These are phyloP conservation scores for Chimonanthus salicifolius DNA, from an alignment of 164 flowering plant genomes.

Conservation along the genomic window DNA sequence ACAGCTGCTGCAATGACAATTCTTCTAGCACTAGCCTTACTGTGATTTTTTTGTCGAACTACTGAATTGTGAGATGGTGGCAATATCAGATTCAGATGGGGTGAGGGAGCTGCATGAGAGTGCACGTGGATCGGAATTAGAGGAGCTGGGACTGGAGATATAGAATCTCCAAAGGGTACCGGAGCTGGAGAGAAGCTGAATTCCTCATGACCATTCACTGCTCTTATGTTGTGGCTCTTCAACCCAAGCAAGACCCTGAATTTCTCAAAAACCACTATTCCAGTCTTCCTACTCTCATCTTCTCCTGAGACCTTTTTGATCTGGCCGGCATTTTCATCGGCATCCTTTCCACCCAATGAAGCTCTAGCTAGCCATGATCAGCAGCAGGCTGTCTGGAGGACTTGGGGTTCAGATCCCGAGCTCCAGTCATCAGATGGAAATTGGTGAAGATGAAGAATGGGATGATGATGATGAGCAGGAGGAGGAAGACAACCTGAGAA, in stretches of 20 bases:
- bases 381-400: constrained; percentile 14
- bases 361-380: constrained; percentile 10
- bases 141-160: constrained; percentile 34
- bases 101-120: constrained; percentile 20
- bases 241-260: constrained; percentile 59
- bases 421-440: constrained; percentile 24
- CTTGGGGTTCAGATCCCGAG: constrained; percentile 15
- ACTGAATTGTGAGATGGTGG: constrained; percentile 15
- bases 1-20: constrained; percentile 41
- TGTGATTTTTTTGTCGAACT: constrained; percentile 14
- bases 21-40: constrained; percentile 20
- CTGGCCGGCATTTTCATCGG: constrained; percentile 8
- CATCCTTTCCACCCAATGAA: constrained; percentile 20
- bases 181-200: constrained; percentile 43
- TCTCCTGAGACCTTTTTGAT: constrained; percentile 44
- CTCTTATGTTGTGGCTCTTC: constrained; percentile 19
- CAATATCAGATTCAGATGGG: constrained; percentile 5
- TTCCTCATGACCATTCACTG: constrained; percentile 6
- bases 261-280: constrained; percentile 32
- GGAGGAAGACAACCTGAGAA: constrained; percentile 28
- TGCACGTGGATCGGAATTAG: constrained; percentile 23
- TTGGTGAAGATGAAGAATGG: constrained; percentile 22
- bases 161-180: constrained; percentile 15
- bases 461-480: constrained; percentile 34
- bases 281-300: constrained; percentile 33